Evolutionary conservation across 192 early-diverging fungal genomes (phyloP).

Genomic region (Backusella parvicylindrica): DNA sequence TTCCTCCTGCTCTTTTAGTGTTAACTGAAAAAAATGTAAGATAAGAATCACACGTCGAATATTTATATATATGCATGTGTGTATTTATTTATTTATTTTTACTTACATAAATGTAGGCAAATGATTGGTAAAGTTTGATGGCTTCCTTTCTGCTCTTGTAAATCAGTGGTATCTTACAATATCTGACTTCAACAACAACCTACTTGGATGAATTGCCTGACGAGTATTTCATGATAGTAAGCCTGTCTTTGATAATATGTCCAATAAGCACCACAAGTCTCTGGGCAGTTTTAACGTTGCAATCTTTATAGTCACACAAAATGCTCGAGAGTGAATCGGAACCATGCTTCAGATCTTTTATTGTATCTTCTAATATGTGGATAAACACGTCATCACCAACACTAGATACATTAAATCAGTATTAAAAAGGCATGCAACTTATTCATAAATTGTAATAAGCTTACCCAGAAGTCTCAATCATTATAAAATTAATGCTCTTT

Average conservation of each 20-base stretch:
- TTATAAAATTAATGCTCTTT: not conserved
- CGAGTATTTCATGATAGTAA: not conserved
- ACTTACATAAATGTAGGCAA: slow-evolving; percentile 4
- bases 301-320: not conserved
- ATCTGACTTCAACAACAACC: not conserved
- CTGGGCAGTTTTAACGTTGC: not conserved
- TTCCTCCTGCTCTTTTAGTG: not conserved
- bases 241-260: not conserved
- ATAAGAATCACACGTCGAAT: not conserved
- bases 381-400: not conserved
- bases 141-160: not conserved
- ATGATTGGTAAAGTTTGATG: not conserved
- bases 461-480: not conserved
- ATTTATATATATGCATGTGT: not conserved
- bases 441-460: not conserved
- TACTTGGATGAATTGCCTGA: not conserved
- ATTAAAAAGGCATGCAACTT: not conserved
- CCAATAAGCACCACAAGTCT: not conserved
- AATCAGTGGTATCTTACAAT: not conserved
- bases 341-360: not conserved
- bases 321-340: not conserved
- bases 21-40: not conserved
- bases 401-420: not conserved
- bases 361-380: not conserved
- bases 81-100: not conserved